Evolutionary conservation across 345 rosid genomes (phyloP).

Genomic region (Hibiscus syriacus): DNA sequence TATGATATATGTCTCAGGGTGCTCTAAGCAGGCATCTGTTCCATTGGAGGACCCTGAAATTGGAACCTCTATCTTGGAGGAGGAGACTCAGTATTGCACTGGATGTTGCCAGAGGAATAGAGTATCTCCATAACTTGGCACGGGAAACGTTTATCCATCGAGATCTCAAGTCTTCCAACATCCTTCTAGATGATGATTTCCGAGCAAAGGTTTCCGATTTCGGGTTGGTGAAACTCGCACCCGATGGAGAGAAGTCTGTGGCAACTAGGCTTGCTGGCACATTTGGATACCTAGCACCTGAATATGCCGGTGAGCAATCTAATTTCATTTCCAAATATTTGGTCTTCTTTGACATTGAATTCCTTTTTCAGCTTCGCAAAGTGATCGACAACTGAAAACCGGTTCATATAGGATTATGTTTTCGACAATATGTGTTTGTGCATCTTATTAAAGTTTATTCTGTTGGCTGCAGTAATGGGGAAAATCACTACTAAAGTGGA

Average conservation of each 20-base stretch:
- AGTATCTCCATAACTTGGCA: constrained; percentile 65
- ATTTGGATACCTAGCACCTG: constrained; percentile 79
- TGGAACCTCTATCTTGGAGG: constrained; percentile 71
- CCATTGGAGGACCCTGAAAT: constrained; percentile 52
- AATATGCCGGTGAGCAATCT: constrained; percentile 62
- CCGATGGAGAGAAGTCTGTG: constrained; percentile 57
- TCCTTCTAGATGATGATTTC: constrained; percentile 60
- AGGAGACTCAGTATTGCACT: constrained; percentile 54
- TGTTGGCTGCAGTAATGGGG: constrained; percentile 46
- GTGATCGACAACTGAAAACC: neutral
- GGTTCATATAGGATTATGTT: neutral
- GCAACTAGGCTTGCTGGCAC: constrained; percentile 74
- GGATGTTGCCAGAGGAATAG: constrained; percentile 80
- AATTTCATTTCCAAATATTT: neutral
- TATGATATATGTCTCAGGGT: constrained; percentile 83
- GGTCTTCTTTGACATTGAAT: neutral
- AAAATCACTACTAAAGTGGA: constrained; percentile 78
- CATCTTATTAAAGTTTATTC: neutral
- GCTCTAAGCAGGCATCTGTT: constrained; percentile 74
- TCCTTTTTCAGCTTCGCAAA: neutral
- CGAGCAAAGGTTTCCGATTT: constrained; percentile 71
- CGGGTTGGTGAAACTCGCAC: constrained; percentile 75
- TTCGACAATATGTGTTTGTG: neutral
- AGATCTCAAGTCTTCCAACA: constrained; percentile 79
- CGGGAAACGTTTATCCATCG: constrained; percentile 68